Conservation (phyloP, 768 basidiomycete species). For the Lentinus brumalis region DNA sequence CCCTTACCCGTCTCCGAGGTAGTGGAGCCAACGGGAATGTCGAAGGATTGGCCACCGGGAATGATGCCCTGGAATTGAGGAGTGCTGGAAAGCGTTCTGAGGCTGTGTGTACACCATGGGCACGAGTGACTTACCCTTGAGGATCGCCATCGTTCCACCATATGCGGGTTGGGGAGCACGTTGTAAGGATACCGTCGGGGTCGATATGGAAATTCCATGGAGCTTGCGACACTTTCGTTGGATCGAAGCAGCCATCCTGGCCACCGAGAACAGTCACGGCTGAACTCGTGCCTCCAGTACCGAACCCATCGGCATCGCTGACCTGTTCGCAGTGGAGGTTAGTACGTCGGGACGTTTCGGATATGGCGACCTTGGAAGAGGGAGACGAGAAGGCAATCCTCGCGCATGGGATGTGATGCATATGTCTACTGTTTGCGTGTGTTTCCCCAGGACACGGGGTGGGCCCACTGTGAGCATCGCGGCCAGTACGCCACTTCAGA, state of each 20-base stretch:
- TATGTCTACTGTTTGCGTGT: too few relatives aligned
- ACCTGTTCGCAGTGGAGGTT: slow-evolving; percentile 41
- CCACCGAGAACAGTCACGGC: slow-evolving; percentile 56
- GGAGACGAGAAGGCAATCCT: too few relatives aligned
- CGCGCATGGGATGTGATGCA: too few relatives aligned
- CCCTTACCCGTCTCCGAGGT: slow-evolving; percentile 47
- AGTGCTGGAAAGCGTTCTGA: slow-evolving; percentile 37
- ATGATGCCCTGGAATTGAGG: slow-evolving; percentile 73
- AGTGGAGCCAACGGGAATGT: slow-evolving; percentile 53
- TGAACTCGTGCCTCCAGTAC: slow-evolving; percentile 74
- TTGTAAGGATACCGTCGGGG: slow-evolving; percentile 64
- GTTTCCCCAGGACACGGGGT: too few relatives aligned
- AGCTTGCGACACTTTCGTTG: slow-evolving; percentile 47
- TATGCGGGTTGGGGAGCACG: slow-evolving; percentile 63
- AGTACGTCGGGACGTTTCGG: too few relatives aligned
- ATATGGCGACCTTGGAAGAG: neutral
- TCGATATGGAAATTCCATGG: slow-evolving; percentile 61
- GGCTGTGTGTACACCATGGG: neutral
- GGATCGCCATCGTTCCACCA: slow-evolving; percentile 61
- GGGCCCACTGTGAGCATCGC: too few relatives aligned
- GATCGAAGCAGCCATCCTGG: slow-evolving; percentile 63
- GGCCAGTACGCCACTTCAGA: too few relatives aligned
- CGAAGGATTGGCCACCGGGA: slow-evolving; percentile 77
- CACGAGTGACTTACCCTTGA: slow-evolving; percentile 47
- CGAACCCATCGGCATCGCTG: slow-evolving; percentile 63